Percentiles rank a stretch among this genome's conserved stretches.
phyloP scores from a whole-genome alignment of 805 yeast genomes.

The Suhomyces emberorum region DNA sequence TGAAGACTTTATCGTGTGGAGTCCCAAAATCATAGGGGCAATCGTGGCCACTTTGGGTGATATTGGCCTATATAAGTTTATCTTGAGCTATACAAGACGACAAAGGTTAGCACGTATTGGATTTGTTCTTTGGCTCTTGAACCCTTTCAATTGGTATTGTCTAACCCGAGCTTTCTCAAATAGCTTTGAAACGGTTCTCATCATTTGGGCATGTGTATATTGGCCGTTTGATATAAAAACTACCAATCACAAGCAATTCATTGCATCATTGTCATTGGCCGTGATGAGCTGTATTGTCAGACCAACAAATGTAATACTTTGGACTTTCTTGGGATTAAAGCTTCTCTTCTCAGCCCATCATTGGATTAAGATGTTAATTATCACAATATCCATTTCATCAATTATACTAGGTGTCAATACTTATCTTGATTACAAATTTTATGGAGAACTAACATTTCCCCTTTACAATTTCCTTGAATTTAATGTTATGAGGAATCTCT shows the following conservation, averaged over 20 bases:
- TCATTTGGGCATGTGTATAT: conserved; percentile 59
- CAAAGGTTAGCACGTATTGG: conserved; percentile 38
- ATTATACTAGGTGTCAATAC: conserved; percentile 36
- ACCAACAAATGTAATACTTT: conserved; percentile 79
- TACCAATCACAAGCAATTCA: conserved; percentile 17
- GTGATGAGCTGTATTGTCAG: conserved; percentile 66
- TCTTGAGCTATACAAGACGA: conserved; percentile 31
- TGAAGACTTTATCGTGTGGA: conserved; percentile 31
- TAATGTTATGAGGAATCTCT: conserved; percentile 68
- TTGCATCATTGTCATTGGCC: conserved; percentile 48
- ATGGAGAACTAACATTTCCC: conserved; percentile 58
- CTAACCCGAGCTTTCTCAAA: conserved; percentile 84
- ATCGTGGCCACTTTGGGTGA: conserved; percentile 73
- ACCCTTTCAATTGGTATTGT: conserved; percentile 80
- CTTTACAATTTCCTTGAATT: conserved; percentile 67
- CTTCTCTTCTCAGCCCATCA: conserved; percentile 8
- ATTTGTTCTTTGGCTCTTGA: conserved; percentile 50
- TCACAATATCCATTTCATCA: conserved; percentile 19
- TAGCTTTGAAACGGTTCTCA: conserved; percentile 70
- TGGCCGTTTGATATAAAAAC: conserved; percentile 60
- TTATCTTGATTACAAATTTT: conserved; percentile 57
- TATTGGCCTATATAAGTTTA: conserved; percentile 50
- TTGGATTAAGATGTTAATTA: neutral
- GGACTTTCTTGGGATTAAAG: conserved; percentile 60
- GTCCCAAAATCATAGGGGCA: conserved; percentile 72